phyloP scores from a whole-genome alignment of 2,329 filamentous ascomycete genomes.

The Nannizzia gypsea region DNA sequence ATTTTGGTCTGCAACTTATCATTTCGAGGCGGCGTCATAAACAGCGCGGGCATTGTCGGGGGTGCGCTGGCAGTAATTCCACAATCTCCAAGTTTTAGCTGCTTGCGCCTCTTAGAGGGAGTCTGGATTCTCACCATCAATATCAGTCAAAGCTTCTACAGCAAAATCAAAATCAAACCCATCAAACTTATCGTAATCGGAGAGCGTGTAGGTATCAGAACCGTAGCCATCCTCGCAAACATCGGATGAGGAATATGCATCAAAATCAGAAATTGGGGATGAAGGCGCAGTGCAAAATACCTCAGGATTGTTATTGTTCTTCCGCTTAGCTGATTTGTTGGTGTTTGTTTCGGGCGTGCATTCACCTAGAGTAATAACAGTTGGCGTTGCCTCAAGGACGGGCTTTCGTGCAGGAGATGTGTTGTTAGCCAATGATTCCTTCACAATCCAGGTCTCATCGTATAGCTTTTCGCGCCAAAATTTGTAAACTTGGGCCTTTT shows the following conservation, averaged over 20 bases:
- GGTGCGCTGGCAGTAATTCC: neutral
- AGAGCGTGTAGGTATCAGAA: slow-evolving; percentile 11
- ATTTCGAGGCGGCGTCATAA: neutral
- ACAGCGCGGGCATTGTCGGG: neutral
- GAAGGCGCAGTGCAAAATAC: slow-evolving; percentile 21
- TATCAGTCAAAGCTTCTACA: slow-evolving; percentile 15
- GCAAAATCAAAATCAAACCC: slow-evolving; percentile 15
- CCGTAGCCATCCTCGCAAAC: neutral
- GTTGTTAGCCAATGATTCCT: neutral
- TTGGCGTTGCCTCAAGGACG: neutral
- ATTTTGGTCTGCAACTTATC: neutral
- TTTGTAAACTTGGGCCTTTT: neutral
- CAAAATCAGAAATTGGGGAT: slow-evolving; percentile 16
- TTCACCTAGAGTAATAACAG: neutral
- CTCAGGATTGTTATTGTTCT: slow-evolving; percentile 14
- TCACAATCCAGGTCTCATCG: neutral
- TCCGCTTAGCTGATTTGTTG: neutral
- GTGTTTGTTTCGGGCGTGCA: neutral
- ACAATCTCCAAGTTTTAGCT: slow-evolving; percentile 13
- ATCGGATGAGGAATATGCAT: slow-evolving; percentile 9
- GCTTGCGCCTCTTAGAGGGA: slow-evolving; percentile 13
- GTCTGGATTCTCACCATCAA: slow-evolving; percentile 12
- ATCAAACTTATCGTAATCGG: slow-evolving; percentile 10
- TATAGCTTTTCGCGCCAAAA: slow-evolving; percentile 4
- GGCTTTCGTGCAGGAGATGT: neutral